phyloP scores from a whole-genome alignment of 2,329 filamentous ascomycete species.

The Penicillium sp. region DNA sequence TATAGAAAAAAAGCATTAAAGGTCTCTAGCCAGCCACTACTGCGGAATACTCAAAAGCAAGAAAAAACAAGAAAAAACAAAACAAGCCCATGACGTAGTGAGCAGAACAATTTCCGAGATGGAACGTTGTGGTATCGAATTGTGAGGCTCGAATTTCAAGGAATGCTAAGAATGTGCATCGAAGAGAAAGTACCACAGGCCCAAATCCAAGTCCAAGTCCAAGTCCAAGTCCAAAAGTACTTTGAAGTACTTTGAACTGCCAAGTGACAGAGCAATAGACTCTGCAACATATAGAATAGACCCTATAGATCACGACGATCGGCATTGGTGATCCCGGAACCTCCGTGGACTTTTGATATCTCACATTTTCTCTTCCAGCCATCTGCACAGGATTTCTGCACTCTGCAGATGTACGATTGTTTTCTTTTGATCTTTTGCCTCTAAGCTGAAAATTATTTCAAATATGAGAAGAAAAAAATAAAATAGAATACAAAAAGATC shows the following conservation, averaged over 20 bases:
- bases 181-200: too few species aligned
- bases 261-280: slow-evolving; percentile 1
- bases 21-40: background rate
- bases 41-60: background rate
- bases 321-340: slow-evolving; percentile 15
- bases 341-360: slow-evolving; percentile 20
- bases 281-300: background rate
- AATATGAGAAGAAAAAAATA: too few species aligned
- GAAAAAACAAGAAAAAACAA: background rate
- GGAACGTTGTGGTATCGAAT: slow-evolving; percentile 10
- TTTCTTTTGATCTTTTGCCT: background rate
- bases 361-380: slow-evolving; percentile 26
- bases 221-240: background rate
- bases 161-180: slow-evolving; percentile 13
- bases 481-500: background rate
- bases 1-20: background rate
- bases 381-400: slow-evolving; percentile 5
- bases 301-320: slow-evolving; percentile 1
- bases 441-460: background rate
- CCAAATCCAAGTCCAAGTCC: background rate
- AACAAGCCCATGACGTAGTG: background rate
- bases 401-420: background rate
- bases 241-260: background rate
- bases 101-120: slow-evolving; percentile 10
- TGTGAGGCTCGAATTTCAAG: slow-evolving; percentile 4